These are phyloP conservation scores for Cytospora mali DNA, from an alignment of 2,329 filamentous ascomycete genomes.

Conservation along the genomic window DNA sequence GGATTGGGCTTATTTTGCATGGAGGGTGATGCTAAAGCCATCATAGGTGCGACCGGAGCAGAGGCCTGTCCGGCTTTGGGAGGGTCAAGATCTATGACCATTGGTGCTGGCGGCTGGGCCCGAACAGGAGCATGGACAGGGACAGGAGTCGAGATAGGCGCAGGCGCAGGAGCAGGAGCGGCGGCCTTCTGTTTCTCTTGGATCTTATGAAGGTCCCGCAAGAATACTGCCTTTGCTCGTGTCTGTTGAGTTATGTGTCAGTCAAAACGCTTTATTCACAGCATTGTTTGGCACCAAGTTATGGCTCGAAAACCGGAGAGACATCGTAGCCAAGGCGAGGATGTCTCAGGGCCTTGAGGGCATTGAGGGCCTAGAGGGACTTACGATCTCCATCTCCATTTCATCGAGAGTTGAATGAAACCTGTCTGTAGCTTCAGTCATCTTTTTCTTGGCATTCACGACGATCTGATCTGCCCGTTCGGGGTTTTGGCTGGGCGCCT, in stretches of 20 bases:
- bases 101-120: slow-evolving; percentile 27
- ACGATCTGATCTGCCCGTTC: slow-evolving; percentile 23
- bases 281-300: no score
- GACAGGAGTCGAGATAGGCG: background rate
- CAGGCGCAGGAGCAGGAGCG: background rate
- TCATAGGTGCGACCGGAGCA: slow-evolving; percentile 25
- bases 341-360: background rate
- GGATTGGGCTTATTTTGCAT: slow-evolving; percentile 19
- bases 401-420: slow-evolving; percentile 29
- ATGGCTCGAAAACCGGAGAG: background rate
- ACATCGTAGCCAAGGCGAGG: background rate
- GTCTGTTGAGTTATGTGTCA: slow-evolving; percentile 17
- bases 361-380: no score
- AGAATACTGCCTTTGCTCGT: slow-evolving; percentile 26
- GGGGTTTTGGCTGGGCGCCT: slow-evolving; percentile 10
- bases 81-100: slow-evolving; percentile 26
- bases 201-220: slow-evolving; percentile 25
- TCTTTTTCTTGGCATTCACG: slow-evolving; percentile 25
- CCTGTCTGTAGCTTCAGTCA: slow-evolving; percentile 23
- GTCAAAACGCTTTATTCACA: background rate
- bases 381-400: slow-evolving; percentile 28
- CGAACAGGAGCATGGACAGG: slow-evolving; percentile 5
- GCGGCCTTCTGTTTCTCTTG: slow-evolving; percentile 19
- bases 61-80: slow-evolving; percentile 20
- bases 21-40: slow-evolving; percentile 25